Conservation (phyloP, 148 eudicot species). For the Persicaria maculosa region DNA sequence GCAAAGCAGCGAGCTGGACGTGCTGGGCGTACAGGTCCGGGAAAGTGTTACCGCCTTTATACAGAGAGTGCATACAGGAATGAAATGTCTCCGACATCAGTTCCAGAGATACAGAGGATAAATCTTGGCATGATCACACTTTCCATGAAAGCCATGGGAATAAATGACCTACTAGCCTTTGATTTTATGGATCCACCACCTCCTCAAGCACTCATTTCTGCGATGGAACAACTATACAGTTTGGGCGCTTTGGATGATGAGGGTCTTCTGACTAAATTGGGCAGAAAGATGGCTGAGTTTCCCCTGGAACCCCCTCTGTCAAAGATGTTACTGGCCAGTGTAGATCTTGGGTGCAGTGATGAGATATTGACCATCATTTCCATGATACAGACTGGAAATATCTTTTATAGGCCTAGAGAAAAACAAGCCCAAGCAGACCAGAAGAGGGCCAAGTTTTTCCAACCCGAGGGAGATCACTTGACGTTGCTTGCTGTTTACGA, state of each 20-base stretch:
- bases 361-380: slow-evolving; percentile 92
- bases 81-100: slow-evolving; percentile 82
- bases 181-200: slow-evolving; percentile 99
- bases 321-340: slow-evolving; percentile 92
- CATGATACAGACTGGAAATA: slow-evolving; percentile 89
- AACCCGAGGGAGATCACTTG: slow-evolving; percentile 93
- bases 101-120: slow-evolving; percentile 89
- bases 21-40: slow-evolving; percentile 95
- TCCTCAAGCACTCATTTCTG: slow-evolving; percentile 91
- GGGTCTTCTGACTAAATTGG: slow-evolving; percentile 87
- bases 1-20: slow-evolving; percentile 90
- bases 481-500: slow-evolving; percentile 95
- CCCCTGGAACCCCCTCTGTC: slow-evolving; percentile 90
- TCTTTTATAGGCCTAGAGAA: slow-evolving; percentile 86
- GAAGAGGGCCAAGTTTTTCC: slow-evolving; percentile 89
- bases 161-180: slow-evolving; percentile 74
- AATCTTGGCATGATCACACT: slow-evolving; percentile 71
- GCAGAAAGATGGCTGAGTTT: slow-evolving; percentile 90
- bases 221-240: slow-evolving; percentile 87
- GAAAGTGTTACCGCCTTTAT: slow-evolving; percentile 87
- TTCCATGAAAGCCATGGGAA: slow-evolving; percentile 88
- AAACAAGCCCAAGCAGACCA: slow-evolving; percentile 98
- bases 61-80: slow-evolving; percentile 89
- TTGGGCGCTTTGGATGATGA: slow-evolving; percentile 95
- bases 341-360: slow-evolving; percentile 92